Evolutionary conservation across 257 asterid genomes (phyloP).

Genomic region (Echium plantagineum): DNA sequence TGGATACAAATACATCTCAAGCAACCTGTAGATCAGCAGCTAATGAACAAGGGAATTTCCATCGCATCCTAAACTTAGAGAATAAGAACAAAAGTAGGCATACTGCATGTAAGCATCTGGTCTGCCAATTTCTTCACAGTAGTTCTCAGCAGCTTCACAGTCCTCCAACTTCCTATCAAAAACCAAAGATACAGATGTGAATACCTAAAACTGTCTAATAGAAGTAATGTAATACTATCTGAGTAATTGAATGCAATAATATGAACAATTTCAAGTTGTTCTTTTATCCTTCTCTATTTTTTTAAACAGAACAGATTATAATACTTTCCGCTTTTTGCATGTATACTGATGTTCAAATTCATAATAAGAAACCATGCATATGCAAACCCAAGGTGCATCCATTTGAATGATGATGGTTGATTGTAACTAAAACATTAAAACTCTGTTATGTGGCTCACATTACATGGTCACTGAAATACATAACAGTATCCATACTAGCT

Average conservation of each 20-base stretch:
- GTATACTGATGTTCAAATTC: neutral
- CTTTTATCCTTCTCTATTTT: neutral
- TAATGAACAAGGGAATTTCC: constrained; percentile 11
- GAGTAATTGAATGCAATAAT: neutral
- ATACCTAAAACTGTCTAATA: neutral
- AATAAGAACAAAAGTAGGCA: constrained; percentile 27
- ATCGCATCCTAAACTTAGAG: constrained; percentile 13
- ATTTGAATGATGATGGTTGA: neutral
- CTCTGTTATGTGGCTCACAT: neutral
- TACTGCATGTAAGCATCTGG: constrained; percentile 94
- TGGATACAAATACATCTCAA: constrained; percentile 92
- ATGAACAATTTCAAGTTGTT: too few relatives aligned
- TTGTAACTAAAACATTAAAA: neutral
- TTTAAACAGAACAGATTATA: neutral
- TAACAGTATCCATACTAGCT: neutral
- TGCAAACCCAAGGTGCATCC: neutral
- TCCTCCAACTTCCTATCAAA: constrained; percentile 72
- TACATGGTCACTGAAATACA: neutral
- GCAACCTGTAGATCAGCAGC: constrained; percentile 45
- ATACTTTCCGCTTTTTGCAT: neutral
- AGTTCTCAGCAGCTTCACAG: constrained; percentile 91
- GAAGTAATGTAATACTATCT: too few relatives aligned
- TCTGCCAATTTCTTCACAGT: constrained; percentile 96
- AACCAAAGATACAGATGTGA: constrained; percentile 12
- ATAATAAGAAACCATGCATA: neutral